Base-by-base conservation (phyloP, 192 early-diverging fungal species). In the Coemansia javaensis region DNA sequence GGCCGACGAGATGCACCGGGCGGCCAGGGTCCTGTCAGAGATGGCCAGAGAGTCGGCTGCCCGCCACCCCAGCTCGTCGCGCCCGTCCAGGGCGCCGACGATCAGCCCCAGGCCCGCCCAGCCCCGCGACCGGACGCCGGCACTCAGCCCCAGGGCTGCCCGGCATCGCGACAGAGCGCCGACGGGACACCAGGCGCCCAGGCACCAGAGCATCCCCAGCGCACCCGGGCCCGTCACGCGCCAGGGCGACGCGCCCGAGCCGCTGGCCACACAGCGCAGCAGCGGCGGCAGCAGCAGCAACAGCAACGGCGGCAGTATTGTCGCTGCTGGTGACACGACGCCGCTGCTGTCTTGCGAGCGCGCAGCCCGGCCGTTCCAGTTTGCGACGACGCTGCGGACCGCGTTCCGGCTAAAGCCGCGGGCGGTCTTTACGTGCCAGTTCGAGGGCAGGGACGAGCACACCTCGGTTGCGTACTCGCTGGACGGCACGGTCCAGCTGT, bases 361-460 rank as follows among this genome's bases (percentile, higher is more conserved):
- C 14, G 50, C 63, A 8, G 23, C 17, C 3, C 50, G 39, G 4
- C 46, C 53, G 1, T 61, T 44, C 24, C 66, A 61, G 31, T 68
- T 61, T 23, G 31, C 32, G 3, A 61, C 66, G n/a, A 40, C 8
- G 12, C 31, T 33, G 20, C 21, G 28, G 4, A 44, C 27, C 7
- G 58, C 66, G 20, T 68, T 68, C 30, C 38, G 61, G 35, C 53
- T 50, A 5, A 68, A 68, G 33, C 66, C 66, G 1, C 47, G 66
- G 6, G 66, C 53, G 17, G 66, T 53, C 12, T 51, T 56, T 13
- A 15, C 38, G 10, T 68, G 66, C 45, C 30, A 40, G 16, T 24
- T 68, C 35, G 44, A 56, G 13, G 48, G 49, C 6, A 32, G 32
- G 24, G 14, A 42, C 14, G 31, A 47, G 13, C 47, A 50, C 13